A percentile compares a stretch with the other conserved stretches of the same genome.
Conservation (phyloP, 2,329 filamentous ascomycete species). For the Aurifilum marmelostoma region DNA sequence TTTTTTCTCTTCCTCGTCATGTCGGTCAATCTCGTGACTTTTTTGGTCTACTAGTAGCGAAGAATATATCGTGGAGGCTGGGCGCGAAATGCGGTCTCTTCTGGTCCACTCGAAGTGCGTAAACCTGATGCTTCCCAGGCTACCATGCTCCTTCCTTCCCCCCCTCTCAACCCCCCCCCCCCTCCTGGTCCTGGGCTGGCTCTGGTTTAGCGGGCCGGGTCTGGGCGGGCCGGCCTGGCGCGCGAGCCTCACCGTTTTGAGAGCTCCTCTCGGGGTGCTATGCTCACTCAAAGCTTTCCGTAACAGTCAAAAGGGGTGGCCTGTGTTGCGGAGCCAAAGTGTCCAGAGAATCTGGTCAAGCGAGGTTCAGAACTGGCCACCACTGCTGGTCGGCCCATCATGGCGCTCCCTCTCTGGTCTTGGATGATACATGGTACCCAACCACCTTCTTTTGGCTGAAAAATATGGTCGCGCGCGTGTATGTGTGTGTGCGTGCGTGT, state of each 20-base stretch:
- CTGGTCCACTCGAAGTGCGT: slow-evolving; percentile 22
- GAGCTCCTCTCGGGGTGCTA: neutral
- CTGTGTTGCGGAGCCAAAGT: neutral
- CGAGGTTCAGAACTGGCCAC: slow-evolving; percentile 2
- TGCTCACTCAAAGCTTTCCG: neutral
- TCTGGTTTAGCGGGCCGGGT: slow-evolving; percentile 10
- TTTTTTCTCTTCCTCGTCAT: neutral
- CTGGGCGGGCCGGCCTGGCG: slow-evolving; percentile 22
- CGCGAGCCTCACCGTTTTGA: slow-evolving; percentile 21
- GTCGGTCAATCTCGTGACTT: neutral
- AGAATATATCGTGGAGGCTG: slow-evolving; percentile 13
- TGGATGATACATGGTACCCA: neutral
- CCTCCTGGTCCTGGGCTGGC: neutral
- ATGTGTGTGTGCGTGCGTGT: too few relatives aligned
- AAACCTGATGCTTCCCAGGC: slow-evolving; percentile 22
- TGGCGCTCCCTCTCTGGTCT: neutral
- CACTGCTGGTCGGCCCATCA: neutral
- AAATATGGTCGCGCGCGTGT: neutral
- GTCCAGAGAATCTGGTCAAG: neutral
- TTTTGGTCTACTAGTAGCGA: neutral
- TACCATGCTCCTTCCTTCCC: neutral
- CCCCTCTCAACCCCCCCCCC: neutral
- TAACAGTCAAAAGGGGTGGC: neutral
- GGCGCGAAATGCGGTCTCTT: slow-evolving; percentile 17
- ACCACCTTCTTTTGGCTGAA: slow-evolving; percentile 4